A percentile compares a stretch with the other conserved stretches of the same genome.
Conservation (phyloP, 2,329 filamentous ascomycete genomes). For the Dothistroma septosporum region DNA sequence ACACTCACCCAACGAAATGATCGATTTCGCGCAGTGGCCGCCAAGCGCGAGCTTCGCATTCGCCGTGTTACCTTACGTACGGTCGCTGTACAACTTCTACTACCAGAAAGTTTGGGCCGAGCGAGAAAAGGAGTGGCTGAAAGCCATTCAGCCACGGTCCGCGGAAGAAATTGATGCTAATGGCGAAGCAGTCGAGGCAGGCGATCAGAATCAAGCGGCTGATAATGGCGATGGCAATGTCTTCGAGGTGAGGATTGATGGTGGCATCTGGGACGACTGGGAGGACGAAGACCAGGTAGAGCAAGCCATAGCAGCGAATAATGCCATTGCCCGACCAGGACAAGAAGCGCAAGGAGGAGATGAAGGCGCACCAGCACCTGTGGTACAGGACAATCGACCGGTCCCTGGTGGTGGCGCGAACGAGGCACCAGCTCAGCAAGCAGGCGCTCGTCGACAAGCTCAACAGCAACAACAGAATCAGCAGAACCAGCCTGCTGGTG, state of each 20-base stretch:
- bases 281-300: conserved; percentile 38
- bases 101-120: conserved; percentile 58
- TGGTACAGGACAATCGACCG: conserved; percentile 16
- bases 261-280: conserved; percentile 40
- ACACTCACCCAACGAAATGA: conserved; percentile 39
- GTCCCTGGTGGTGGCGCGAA: conserved; percentile 5
- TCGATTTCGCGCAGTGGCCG: conserved; percentile 60
- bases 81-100: conserved; percentile 59
- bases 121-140: conserved; percentile 57
- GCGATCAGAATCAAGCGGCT: conserved; percentile 13
- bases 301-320: conserved; percentile 30
- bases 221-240: conserved; percentile 29
- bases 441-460: conserved; percentile 3
- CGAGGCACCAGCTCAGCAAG: conserved; percentile 1
- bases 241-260: conserved; percentile 36
- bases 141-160: conserved; percentile 56
- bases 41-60: conserved; percentile 63
- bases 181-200: conserved; percentile 15
- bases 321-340: conserved; percentile 1
- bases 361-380: conserved; percentile 31
- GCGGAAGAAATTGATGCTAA: conserved; percentile 30
- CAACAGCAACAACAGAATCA: conserved; percentile 14
- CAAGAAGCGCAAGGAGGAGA: conserved; percentile 44
- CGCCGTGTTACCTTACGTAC: conserved; percentile 62
- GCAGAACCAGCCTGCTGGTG: conserved; percentile 3